Evolutionary conservation across 1,284 basidiomycete species (phyloP), one percentile per base, ranked within the genome.

Genomic region (Moesziomyces antarcticus): DNA sequence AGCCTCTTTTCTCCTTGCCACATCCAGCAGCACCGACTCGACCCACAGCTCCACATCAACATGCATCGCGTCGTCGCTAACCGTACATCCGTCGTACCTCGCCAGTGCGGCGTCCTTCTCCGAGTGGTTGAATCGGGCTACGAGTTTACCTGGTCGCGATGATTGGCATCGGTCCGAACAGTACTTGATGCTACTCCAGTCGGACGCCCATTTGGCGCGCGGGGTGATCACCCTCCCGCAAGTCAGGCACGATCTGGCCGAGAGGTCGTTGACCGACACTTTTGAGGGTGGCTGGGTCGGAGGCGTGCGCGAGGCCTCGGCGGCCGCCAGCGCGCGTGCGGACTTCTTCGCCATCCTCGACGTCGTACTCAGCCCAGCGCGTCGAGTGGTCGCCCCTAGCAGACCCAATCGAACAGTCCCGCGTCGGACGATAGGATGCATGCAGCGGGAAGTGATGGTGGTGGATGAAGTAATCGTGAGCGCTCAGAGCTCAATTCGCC

Each of bases 151-250:
- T 0, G 68, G 67, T 1, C 66, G 22, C 0, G 58, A 66, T 1
- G 44, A 33, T 0, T 60, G 45, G 45, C 77, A 79, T 1, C 70
- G 42, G 50, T 73, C 70, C 8, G 73, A 76, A 46, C 77, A 79
- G 21, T 60, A 64, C 58, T 71, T 72, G 58, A 79, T 79, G 9
- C 43, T 53, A 13, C 25, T 35, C 77, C 77, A 79, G 46, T 78
- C 60, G 25, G 63, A 64, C 5, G 66, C 60, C 77, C 77, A 79
- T 22, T 78, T 79, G 14, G 73, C 65, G 10, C 77, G 52, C n/a
- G 77, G 76, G 5, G 77, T 79, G 47, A 79, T 78, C 27, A 73
- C 52, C 16, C 77, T n/a, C 13, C 65, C 76, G 43, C 76, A 79
- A 8, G 76, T 78, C 43, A 66, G 24, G 50, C 77, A 79, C 3